Evolutionary conservation across 192 early-diverging fungal genomes (phyloP).

Genomic region (Coemansia sp.): DNA sequence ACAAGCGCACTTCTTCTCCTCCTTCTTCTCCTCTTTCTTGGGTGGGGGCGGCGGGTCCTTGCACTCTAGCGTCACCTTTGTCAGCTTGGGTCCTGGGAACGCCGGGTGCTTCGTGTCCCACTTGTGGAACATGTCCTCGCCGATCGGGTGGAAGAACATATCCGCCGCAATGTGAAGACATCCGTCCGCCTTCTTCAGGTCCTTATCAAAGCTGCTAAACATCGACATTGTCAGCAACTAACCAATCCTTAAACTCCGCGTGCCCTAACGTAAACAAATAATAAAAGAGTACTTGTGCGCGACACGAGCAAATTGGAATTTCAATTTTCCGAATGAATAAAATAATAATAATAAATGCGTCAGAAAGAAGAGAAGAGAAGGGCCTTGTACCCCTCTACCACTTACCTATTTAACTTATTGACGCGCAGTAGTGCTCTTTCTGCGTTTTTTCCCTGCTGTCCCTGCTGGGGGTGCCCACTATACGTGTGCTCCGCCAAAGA

Average conservation of each 20-base stretch:
- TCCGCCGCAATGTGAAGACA: slow-evolving; percentile 57
- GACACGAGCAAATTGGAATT: background rate
- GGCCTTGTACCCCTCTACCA: background rate
- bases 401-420: background rate
- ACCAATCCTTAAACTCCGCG: background rate
- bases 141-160: slow-evolving; percentile 57
- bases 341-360: background rate
- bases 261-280: background rate
- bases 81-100: slow-evolving; percentile 54
- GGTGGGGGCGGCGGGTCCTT: slow-evolving; percentile 30
- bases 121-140: slow-evolving; percentile 56
- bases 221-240: slow-evolving; percentile 44
- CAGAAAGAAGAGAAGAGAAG: slow-evolving; percentile 8
- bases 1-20: slow-evolving; percentile 23
- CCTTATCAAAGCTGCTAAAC: slow-evolving; percentile 56
- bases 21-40: slow-evolving; percentile 27
- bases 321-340: background rate
- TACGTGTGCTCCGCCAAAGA: slow-evolving; percentile 5
- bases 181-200: slow-evolving; percentile 52
- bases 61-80: slow-evolving; percentile 51
- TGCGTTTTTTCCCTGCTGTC: background rate
- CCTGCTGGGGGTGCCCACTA: background rate
- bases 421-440: background rate
- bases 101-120: slow-evolving; percentile 55
- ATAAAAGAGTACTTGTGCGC: background rate